Evolutionary conservation across 352 stramenopile species (phyloP).

Genomic region (Pythium guiyangense): DNA sequence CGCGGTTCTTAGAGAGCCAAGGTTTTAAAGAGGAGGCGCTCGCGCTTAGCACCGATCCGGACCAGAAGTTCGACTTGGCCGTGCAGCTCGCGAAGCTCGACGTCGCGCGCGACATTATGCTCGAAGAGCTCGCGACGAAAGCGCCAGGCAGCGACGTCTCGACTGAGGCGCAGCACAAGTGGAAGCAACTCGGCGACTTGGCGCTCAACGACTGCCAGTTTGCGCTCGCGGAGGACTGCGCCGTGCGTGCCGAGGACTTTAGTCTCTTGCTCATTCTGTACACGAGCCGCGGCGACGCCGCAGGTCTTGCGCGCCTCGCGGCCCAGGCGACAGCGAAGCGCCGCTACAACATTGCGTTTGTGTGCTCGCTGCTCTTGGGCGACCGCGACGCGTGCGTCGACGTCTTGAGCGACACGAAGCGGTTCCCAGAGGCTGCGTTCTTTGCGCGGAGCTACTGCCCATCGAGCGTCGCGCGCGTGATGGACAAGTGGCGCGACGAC

Average conservation of each 20-base stretch:
- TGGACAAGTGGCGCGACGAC: slow-evolving; percentile 96
- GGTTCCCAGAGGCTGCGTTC: slow-evolving; percentile 97
- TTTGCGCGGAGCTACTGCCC: slow-evolving; percentile 98
- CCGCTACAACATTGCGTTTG: slow-evolving; percentile 95
- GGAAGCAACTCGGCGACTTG: slow-evolving; percentile 95
- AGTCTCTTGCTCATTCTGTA: slow-evolving; percentile 96
- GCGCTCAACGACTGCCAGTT: slow-evolving; percentile 93
- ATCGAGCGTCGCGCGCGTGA: slow-evolving; percentile 93
- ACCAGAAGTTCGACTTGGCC: slow-evolving; percentile 98
- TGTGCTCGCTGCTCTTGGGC: slow-evolving; percentile 93
- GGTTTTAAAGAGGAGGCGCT: slow-evolving; percentile 98
- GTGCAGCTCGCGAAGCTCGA: slow-evolving; percentile 96
- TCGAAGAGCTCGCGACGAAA: slow-evolving; percentile 80
- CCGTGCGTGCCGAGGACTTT: slow-evolving; percentile 94
- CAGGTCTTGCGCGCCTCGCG: slow-evolving; percentile 90
- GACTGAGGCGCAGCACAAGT: slow-evolving; percentile 96
- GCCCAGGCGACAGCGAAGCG: slow-evolving; percentile 81
- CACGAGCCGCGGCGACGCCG: slow-evolving; percentile 92
- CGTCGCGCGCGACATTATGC: slow-evolving; percentile 92
- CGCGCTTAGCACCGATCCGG: slow-evolving; percentile 90
- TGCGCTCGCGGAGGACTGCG: slow-evolving; percentile 93
- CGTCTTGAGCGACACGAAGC: slow-evolving; percentile 93
- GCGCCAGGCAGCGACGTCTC: slow-evolving; percentile 77
- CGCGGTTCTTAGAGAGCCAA: slow-evolving; percentile 97
- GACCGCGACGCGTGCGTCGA: slow-evolving; percentile 95